Conservation (phyloP, 768 basidiomycete species). For the Jaapia argillacea region DNA sequence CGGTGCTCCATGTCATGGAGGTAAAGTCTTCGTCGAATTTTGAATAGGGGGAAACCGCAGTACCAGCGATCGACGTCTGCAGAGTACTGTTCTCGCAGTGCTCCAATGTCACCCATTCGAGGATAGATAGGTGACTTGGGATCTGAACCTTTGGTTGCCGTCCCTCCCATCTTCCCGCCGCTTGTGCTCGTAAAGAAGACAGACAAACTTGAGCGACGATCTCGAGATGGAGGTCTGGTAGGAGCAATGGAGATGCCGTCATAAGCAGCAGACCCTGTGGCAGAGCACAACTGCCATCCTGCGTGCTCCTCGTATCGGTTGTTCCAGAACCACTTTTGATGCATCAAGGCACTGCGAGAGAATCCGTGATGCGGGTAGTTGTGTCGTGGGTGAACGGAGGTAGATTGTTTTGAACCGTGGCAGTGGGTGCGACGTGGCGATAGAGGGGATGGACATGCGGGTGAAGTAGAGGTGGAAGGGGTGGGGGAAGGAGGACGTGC, state of each 20-base stretch:
- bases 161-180: conserved; percentile 1
- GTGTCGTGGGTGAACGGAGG: not conserved
- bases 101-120: conserved; percentile 51
- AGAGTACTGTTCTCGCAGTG: conserved; percentile 48
- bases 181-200: too few species aligned
- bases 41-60: conserved; percentile 48
- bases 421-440: too few species aligned
- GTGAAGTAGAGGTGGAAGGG: not conserved
- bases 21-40: conserved; percentile 57
- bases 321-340: conserved; percentile 56
- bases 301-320: conserved; percentile 43
- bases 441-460: not conserved
- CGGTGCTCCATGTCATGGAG: conserved; percentile 38
- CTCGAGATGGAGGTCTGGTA: conserved; percentile 5
- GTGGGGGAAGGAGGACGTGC: not conserved
- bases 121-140: conserved; percentile 31
- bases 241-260: conserved; percentile 10
- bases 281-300: conserved; percentile 19
- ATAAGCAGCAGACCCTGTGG: conserved; percentile 9
- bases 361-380: conserved; percentile 40
- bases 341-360: conserved; percentile 47
- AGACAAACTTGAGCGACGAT: too few species aligned
- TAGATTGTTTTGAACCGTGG: not conserved
- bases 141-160: conserved; percentile 6
- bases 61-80: conserved; percentile 51